These are phyloP conservation scores for Catharanthus roseus DNA, from an alignment of 257 asterid species.

Conservation along the genomic window DNA sequence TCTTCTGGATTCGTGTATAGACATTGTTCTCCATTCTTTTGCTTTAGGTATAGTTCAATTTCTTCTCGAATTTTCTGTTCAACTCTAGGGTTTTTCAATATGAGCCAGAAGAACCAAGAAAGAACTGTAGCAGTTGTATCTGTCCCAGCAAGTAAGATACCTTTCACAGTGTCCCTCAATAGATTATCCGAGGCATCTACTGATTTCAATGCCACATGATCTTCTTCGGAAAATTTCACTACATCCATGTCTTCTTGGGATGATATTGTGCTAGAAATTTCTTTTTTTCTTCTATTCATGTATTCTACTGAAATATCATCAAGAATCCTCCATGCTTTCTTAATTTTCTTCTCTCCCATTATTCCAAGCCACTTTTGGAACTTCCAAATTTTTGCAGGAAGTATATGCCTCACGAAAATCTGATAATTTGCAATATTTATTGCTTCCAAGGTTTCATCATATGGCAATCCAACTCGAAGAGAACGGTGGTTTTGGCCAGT, in stretches of 20 bases:
- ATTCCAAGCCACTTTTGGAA: slow-evolving; percentile 33
- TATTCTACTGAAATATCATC: slow-evolving; percentile 30
- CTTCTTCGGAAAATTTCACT: slow-evolving; percentile 63
- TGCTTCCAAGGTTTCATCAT: slow-evolving; percentile 47
- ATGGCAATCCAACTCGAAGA: slow-evolving; percentile 27
- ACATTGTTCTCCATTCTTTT: slow-evolving; percentile 31
- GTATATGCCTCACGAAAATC: slow-evolving; percentile 47
- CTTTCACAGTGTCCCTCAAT: slow-evolving; percentile 44
- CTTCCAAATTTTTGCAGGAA: slow-evolving; percentile 53
- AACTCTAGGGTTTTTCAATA: slow-evolving; percentile 31
- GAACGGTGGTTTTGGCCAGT: slow-evolving; percentile 30
- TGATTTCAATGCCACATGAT: slow-evolving; percentile 57
- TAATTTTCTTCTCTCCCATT: slow-evolving; percentile 44
- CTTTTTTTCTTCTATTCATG: slow-evolving; percentile 24
- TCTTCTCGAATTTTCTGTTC: slow-evolving; percentile 37
- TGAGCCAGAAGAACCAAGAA: slow-evolving; percentile 57
- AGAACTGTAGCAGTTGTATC: slow-evolving; percentile 60
- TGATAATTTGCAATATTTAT: slow-evolving; percentile 41
- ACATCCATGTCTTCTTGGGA: slow-evolving; percentile 25
- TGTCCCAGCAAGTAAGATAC: slow-evolving; percentile 60
- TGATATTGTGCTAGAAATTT: slow-evolving; percentile 24
- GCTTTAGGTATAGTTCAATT: slow-evolving; percentile 31
- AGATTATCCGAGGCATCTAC: slow-evolving; percentile 33
- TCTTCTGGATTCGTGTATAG: slow-evolving; percentile 27
- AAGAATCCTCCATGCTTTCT: slow-evolving; percentile 30